Percentiles rank a stretch among this genome's conserved stretches.
phyloP scores from a whole-genome alignment of 176 grass and related monocot species.

The Zea luxurians region DNA sequence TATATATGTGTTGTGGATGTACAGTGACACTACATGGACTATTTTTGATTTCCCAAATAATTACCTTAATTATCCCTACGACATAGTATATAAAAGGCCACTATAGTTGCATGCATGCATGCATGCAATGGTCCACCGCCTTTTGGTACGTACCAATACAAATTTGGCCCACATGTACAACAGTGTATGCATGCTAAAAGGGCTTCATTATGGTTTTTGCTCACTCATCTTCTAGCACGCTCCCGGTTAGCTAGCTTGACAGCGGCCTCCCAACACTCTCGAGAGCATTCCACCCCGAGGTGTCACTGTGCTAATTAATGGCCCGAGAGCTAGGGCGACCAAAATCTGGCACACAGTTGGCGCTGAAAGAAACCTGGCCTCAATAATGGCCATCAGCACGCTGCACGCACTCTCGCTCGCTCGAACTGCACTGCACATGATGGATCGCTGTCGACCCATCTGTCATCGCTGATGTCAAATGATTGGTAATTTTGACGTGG shows the following conservation, averaged over 20 bases:
- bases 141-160: background rate
- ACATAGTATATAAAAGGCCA: background rate
- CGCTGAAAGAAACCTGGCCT: slow-evolving; percentile 9
- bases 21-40: background rate
- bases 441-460: background rate
- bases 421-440: background rate
- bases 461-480: slow-evolving; percentile 8
- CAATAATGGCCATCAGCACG: background rate
- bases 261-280: slow-evolving; percentile 41
- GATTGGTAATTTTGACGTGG: background rate
- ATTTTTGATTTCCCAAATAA: background rate
- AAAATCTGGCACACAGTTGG: slow-evolving; percentile 42
- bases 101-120: background rate
- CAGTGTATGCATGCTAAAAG: slow-evolving; percentile 11
- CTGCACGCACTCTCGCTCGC: no score
- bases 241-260: slow-evolving; percentile 20
- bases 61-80: background rate
- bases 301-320: slow-evolving; percentile 30
- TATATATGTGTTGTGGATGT: background rate
- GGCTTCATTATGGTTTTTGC: slow-evolving; percentile 13
- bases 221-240: slow-evolving; percentile 2
- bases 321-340: slow-evolving; percentile 24
- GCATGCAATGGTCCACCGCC: background rate
- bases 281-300: slow-evolving; percentile 29
- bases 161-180: background rate